phyloP scores from a whole-genome alignment of 306 rosid genomes.

The Quercus berberidifolia region DNA sequence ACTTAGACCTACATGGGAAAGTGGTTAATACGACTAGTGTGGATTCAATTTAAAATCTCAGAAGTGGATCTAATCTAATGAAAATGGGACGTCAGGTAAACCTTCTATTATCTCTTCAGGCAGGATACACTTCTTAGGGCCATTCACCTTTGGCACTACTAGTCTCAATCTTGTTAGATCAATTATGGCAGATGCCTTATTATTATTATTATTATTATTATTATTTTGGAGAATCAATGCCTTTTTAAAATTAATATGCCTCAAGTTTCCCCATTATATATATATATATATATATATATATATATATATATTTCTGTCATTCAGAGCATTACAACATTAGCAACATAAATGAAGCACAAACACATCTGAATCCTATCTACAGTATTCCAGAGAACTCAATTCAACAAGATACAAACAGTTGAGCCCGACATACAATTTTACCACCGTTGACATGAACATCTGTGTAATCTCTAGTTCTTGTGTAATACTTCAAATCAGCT shows the following conservation, averaged over 20 bases:
- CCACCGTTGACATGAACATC: constrained; percentile 80
- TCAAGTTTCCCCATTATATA: too few species aligned
- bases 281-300: too few species aligned
- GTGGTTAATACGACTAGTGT: not conserved
- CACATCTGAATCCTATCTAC: not conserved
- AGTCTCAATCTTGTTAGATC: not conserved
- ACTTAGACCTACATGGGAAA: not conserved
- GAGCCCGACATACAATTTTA: constrained; percentile 57
- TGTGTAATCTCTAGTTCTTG: constrained; percentile 73
- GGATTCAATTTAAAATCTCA: not conserved
- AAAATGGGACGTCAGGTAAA: not conserved
- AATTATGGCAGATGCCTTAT: not conserved
- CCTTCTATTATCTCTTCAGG: not conserved
- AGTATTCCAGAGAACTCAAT: not conserved
- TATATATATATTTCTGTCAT: not conserved
- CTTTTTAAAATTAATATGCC: not conserved
- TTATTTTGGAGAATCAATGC: too few species aligned
- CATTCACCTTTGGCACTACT: not conserved
- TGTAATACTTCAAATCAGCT: constrained; percentile 87
- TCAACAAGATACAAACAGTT: not conserved
- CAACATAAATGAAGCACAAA: not conserved
- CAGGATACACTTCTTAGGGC: not conserved
- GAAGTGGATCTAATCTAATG: not conserved
- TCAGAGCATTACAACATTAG: not conserved
- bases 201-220: too few species aligned